phyloP scores from a whole-genome alignment of 768 basidiomycete species.

The Cystoderma amianthinum region DNA sequence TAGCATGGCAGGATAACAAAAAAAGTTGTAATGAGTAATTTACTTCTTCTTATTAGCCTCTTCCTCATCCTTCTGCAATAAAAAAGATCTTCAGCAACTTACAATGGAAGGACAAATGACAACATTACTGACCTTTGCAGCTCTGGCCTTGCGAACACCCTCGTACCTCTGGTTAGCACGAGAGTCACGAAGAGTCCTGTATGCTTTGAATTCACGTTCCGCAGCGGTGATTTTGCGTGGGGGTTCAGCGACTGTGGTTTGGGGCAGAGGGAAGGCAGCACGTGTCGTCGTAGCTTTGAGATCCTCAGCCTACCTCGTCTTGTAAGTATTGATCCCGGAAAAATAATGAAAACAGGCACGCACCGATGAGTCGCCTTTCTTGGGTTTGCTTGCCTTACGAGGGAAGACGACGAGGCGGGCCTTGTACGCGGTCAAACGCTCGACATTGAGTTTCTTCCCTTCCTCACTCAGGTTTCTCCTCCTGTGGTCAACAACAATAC shows the following conservation, averaged over 20 bases:
- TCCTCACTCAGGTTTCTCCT: conserved; percentile 95
- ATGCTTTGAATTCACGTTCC: conserved; percentile 87
- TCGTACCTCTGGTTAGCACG: conserved; percentile 81
- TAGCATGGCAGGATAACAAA: conserved; percentile 14
- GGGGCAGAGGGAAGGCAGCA: conserved; percentile 56
- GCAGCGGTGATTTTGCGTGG: conserved; percentile 91
- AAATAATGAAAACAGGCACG: conserved; percentile 25
- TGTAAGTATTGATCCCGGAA: conserved; percentile 1
- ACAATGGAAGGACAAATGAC: not conserved
- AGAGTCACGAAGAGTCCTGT: conserved; percentile 77
- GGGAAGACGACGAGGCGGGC: conserved; percentile 93
- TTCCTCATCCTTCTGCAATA: conserved; percentile 77
- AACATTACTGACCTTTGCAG: conserved; percentile 64
- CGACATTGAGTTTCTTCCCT: conserved; percentile 92
- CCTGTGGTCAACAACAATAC: conserved; percentile 95
- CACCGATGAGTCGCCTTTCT: conserved; percentile 91
- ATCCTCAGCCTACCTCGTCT: conserved; percentile 77
- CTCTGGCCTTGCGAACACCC: conserved; percentile 81
- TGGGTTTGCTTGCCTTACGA: conserved; percentile 89
- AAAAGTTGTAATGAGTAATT: conserved; percentile 23
- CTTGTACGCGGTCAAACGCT: conserved; percentile 92
- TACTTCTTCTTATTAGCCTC: conserved; percentile 91
- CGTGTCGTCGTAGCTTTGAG: conserved; percentile 76
- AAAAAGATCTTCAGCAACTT: conserved; percentile 12
- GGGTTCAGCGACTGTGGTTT: conserved; percentile 61